These are phyloP conservation scores for Trifolium repens DNA, from an alignment of 306 rosid species.

Conservation along the genomic window DNA sequence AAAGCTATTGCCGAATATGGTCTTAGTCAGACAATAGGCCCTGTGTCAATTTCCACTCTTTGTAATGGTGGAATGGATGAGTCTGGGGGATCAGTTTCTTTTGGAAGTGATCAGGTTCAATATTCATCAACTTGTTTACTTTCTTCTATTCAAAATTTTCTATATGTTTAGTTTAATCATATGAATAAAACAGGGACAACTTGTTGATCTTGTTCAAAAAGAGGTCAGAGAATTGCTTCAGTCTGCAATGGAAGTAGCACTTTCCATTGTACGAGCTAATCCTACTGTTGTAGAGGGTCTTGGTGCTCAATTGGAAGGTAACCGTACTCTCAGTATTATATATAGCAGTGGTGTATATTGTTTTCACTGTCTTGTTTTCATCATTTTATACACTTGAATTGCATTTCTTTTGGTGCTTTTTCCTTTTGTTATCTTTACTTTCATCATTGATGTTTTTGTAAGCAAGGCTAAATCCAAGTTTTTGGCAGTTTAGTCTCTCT, in stretches of 20 bases:
- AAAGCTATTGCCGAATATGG: slow-evolving; percentile 99
- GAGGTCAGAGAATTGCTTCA: slow-evolving; percentile 89
- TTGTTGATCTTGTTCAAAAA: slow-evolving; percentile 90
- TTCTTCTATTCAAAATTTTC: slow-evolving; percentile 23
- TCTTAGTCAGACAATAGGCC: slow-evolving; percentile 87
- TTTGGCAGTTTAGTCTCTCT: background rate
- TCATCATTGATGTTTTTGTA: slow-evolving; percentile 4
- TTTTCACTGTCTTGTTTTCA: slow-evolving; percentile 2
- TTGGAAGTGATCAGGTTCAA: slow-evolving; percentile 98
- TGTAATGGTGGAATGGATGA: slow-evolving; percentile 89
- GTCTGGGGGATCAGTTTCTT: slow-evolving; percentile 74
- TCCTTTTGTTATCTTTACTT: slow-evolving; percentile 3
- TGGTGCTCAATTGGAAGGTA: slow-evolving; percentile 97
- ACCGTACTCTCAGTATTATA: background rate
- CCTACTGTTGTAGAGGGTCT: slow-evolving; percentile 96
- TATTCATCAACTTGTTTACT: slow-evolving; percentile 33
- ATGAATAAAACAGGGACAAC: slow-evolving; percentile 74
- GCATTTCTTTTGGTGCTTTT: slow-evolving; percentile 17
- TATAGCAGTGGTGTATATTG: background rate
- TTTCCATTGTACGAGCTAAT: slow-evolving; percentile 87
- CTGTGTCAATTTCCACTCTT: slow-evolving; percentile 84
- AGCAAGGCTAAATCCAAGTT: slow-evolving; percentile 15
- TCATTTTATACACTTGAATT: background rate
- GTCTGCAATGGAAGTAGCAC: slow-evolving; percentile 86
- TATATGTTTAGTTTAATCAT: slow-evolving; percentile 49